Conservation (phyloP, 352 stramenopile genomes). For the Peronospora farinosa region DNA sequence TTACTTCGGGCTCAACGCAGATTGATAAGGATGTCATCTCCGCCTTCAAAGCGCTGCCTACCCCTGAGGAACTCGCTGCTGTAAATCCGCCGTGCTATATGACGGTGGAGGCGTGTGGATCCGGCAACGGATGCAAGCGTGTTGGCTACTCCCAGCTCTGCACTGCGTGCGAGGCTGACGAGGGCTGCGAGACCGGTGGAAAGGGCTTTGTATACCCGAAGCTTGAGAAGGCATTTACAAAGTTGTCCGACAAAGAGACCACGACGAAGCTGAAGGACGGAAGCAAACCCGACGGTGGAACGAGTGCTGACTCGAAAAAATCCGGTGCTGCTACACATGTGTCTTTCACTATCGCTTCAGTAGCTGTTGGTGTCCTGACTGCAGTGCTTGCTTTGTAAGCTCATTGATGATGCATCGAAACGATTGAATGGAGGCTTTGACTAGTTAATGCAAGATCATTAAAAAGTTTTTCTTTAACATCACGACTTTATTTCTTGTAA, state of each 20-base stretch:
- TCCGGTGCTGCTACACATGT: conserved; percentile 7
- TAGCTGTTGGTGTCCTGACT: conserved; percentile 21
- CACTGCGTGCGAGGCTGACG: conserved; percentile 35
- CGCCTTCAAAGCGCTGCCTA: conserved; percentile 46
- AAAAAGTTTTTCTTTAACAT: neutral
- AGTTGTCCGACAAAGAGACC: conserved; percentile 37
- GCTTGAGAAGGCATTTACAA: conserved; percentile 50
- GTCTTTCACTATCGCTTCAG: conserved; percentile 12
- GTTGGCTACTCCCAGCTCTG: conserved; percentile 70
- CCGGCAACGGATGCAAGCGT: conserved; percentile 55
- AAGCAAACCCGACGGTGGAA: conserved; percentile 6
- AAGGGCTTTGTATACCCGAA: conserved; percentile 50
- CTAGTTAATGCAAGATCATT: conserved; percentile 23
- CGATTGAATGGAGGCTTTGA: conserved; percentile 16
- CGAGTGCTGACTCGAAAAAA: conserved; percentile 4
- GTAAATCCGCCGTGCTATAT: conserved; percentile 69
- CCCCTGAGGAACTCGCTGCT: conserved; percentile 33
- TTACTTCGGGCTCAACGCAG: conserved; percentile 37
- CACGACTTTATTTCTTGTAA: neutral
- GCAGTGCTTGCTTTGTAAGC: conserved; percentile 20
- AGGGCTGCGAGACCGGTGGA: conserved; percentile 37
- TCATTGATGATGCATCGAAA: conserved; percentile 16
- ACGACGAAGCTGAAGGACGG: conserved; percentile 19
- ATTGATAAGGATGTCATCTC: conserved; percentile 31
- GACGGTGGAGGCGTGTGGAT: conserved; percentile 45